Evolutionary conservation across 1,139 yeast species (phyloP), one percentile per base, ranked within the genome.

Genomic region (Suhomyces ambrosiae): DNA sequence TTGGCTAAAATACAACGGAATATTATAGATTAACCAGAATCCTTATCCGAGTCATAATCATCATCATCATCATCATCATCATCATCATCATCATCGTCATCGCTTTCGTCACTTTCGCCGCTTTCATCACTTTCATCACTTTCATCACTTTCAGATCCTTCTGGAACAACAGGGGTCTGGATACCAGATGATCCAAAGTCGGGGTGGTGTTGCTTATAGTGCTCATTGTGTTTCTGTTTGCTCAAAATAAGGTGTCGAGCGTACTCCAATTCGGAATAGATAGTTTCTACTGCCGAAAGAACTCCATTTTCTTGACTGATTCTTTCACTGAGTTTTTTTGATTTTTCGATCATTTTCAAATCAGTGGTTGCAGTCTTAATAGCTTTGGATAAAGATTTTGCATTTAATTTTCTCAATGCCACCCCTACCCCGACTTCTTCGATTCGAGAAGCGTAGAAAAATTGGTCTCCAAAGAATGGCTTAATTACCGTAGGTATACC

Each of bases 401-500:
- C 74, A 44, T 85, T 87, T 50, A 90, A 71, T 51, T 85, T 82
- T 56, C 72, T 78, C 45, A 90, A 62, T 2, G 78, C 74, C 6
- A 89, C 50, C 4, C 98, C 98, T n/a, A 79, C 94, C 0, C 96
- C 96, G 35, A 87, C 68, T 46, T 89, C 97, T 52, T 88, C 96
- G 5, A 92, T 82, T 43, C 97, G 71, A 18, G 77, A 70, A 0
- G 95, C 96, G 59, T 86, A 90, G 58, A 90, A 90, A 58, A 86
- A 89, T 60, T 90, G 98, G 60, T 90, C 98, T 0, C 97, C 98
- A 61, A 90, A 90, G 54, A 92, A 90, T 2, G 98, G 97, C 58
- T 90, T 90, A 49, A 90, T 81, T 27, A 90, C 76, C 0, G 96
- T 87, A 0, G 97, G 97, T 22, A 86, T 58, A 0, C 97, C 98